Percentiles rank a stretch among this genome's conserved stretches.
Evolutionary conservation across 352 stramenopile genomes (phyloP).

Genomic region (Saprolegnia parasitica): DNA sequence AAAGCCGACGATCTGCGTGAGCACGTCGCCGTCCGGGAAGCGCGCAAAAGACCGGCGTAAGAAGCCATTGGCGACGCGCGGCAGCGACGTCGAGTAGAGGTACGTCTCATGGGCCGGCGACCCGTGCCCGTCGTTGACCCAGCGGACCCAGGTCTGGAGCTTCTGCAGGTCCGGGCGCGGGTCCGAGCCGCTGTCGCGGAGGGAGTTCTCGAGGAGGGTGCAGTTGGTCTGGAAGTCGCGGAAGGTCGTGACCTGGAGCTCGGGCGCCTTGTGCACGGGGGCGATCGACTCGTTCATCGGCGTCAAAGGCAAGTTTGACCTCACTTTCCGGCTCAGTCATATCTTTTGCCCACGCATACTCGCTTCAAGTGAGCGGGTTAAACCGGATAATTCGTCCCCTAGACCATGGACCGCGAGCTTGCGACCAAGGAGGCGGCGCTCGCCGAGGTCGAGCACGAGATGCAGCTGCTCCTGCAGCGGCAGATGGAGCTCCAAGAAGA

Average conservation of each 20-base stretch:
- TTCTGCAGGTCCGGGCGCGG: constrained; percentile 16
- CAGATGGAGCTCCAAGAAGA: constrained; percentile 49
- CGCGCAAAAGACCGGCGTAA: constrained; percentile 22
- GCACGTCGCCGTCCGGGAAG: constrained; percentile 20
- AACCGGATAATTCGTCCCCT: not conserved
- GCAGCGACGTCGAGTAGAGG: constrained; percentile 19
- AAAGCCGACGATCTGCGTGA: constrained; percentile 10
- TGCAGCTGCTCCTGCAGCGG: constrained; percentile 41
- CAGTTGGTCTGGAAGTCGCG: constrained; percentile 29
- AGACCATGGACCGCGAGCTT: constrained; percentile 8
- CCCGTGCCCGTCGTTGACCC: constrained; percentile 23
- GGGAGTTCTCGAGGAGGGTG: constrained; percentile 23
- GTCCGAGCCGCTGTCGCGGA: constrained; percentile 14
- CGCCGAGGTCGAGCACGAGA: constrained; percentile 49
- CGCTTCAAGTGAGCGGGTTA: not conserved
- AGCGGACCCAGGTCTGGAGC: constrained; percentile 29
- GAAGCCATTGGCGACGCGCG: constrained; percentile 28
- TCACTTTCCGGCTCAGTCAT: not conserved
- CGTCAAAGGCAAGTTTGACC: not conserved
- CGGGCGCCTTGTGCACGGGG: not conserved
- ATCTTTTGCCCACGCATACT: not conserved
- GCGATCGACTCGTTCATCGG: constrained; percentile 27
- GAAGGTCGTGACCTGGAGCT: constrained; percentile 29
- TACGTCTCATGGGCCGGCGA: constrained; percentile 20
- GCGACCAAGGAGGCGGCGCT: constrained; percentile 36